phyloP scores from a whole-genome alignment of 2,329 filamentous ascomycete species.

The Cytospora mali region DNA sequence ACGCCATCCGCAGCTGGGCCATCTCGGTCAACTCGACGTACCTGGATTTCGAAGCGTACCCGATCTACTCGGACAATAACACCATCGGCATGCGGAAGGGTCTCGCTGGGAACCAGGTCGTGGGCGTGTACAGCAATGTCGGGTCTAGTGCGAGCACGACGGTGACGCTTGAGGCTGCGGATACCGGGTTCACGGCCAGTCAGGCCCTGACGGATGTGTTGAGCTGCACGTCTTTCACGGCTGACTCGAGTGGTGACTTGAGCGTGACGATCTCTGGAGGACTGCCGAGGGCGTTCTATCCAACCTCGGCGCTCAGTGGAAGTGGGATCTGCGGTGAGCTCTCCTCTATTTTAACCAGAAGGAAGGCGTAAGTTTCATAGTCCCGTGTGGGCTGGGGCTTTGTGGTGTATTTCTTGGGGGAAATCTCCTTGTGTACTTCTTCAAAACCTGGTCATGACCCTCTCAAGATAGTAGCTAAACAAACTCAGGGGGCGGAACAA shows the following conservation, averaged over 20 bases:
- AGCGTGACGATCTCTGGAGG: conserved; percentile 46
- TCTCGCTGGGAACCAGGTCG: conserved; percentile 38
- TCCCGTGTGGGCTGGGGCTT: too few species aligned
- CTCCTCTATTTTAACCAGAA: neutral
- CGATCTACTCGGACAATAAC: conserved; percentile 43
- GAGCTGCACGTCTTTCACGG: conserved; percentile 46
- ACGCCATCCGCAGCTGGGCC: conserved; percentile 52
- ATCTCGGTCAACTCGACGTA: conserved; percentile 43
- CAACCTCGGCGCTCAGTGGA: conserved; percentile 37
- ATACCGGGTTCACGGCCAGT: conserved; percentile 42
- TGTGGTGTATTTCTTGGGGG: too few species aligned
- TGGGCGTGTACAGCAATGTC: conserved; percentile 46
- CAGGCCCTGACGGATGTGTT: conserved; percentile 45
- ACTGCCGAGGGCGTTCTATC: conserved; percentile 47
- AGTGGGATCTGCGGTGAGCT: conserved; percentile 39
- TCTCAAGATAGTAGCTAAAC: neutral
- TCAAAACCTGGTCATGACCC: too few species aligned
- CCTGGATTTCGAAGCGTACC: conserved; percentile 42
- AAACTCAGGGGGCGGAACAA: conserved; percentile 31
- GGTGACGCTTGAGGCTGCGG: conserved; percentile 39
- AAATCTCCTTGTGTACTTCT: too few species aligned
- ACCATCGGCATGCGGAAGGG: conserved; percentile 52
- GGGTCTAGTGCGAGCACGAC: conserved; percentile 39
- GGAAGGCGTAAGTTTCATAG: neutral
- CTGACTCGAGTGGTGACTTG: conserved; percentile 47